These are phyloP conservation scores for Botrytis aclada DNA, from an alignment of 2,329 filamentous ascomycete species.

Conservation along the genomic window DNA sequence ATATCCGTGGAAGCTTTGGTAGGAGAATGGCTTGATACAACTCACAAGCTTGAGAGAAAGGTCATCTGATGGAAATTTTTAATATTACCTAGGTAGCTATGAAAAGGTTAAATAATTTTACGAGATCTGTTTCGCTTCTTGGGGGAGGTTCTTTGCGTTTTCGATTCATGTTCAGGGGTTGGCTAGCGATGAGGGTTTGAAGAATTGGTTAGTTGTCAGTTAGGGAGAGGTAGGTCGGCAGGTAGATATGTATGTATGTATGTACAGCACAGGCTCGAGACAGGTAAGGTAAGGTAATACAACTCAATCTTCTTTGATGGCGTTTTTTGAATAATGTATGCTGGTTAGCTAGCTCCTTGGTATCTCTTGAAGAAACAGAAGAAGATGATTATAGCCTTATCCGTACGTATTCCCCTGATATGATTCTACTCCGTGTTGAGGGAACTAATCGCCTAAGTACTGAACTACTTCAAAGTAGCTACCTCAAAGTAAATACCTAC, in stretches of 20 bases:
- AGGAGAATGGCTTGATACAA: not conserved
- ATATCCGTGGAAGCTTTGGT: constrained; percentile 2
- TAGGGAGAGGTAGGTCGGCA: not conserved
- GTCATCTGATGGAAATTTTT: constrained; percentile 3
- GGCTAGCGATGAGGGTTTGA: not conserved
- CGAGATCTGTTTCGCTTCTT: not conserved
- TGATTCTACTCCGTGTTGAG: not conserved
- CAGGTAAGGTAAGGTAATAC: not conserved
- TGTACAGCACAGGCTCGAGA: too few species aligned
- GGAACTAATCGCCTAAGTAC: not conserved
- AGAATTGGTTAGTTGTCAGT: not conserved
- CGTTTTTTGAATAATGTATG: not conserved
- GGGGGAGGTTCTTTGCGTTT: not conserved
- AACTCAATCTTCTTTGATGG: not conserved
- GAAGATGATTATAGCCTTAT: not conserved
- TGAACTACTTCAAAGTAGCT: not conserved
- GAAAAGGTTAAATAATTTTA: not conserved
- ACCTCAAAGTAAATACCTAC: not conserved
- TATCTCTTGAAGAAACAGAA: not conserved
- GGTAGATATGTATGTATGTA: not conserved
- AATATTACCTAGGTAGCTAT: not conserved
- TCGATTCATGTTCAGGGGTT: not conserved
- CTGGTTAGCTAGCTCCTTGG: not conserved
- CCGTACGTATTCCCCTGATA: not conserved
- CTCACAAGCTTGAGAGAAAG: not conserved